Conservation (phyloP, 2,329 filamentous ascomycete species). For the Septoria petroselini region DNA sequence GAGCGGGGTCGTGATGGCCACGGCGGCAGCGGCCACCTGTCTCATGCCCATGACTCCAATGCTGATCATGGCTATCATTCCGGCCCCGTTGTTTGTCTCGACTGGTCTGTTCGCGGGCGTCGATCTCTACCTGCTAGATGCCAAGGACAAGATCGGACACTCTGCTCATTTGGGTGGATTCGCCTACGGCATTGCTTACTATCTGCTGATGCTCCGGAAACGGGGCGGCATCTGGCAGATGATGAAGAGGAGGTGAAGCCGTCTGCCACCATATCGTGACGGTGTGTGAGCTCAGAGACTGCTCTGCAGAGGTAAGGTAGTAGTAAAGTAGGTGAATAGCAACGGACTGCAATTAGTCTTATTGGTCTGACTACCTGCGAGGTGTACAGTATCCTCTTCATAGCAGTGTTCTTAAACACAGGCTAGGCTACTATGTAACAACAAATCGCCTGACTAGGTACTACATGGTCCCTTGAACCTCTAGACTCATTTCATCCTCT, state of each 20-base stretch:
- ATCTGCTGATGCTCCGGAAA: conserved; percentile 20
- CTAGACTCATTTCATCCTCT: too few species aligned
- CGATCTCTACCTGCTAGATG: conserved; percentile 42
- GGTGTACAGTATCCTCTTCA: too few species aligned
- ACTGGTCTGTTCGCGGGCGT: conserved; percentile 39
- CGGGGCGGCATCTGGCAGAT: conserved; percentile 5
- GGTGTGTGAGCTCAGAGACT: too few species aligned
- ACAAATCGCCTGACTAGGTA: too few species aligned
- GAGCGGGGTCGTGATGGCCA: conserved; percentile 44
- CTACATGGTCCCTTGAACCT: too few species aligned
- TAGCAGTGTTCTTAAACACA: too few species aligned
- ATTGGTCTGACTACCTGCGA: too few species aligned
- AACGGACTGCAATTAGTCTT: too few species aligned
- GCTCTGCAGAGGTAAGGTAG: too few species aligned
- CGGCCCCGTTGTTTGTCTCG: conserved; percentile 42
- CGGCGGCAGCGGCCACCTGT: conserved; percentile 41
- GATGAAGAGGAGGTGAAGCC: neutral
- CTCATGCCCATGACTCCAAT: conserved; percentile 39
- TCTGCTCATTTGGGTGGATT: conserved; percentile 47
- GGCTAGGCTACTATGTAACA: too few species aligned
- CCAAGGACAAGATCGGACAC: conserved; percentile 38
- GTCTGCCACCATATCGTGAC: too few species aligned
- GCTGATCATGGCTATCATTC: conserved; percentile 40
- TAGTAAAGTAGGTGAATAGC: too few species aligned
- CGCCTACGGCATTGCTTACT: conserved; percentile 40